Conservation (phyloP, 129 eudicot species). For the Flaveria bidentis region DNA sequence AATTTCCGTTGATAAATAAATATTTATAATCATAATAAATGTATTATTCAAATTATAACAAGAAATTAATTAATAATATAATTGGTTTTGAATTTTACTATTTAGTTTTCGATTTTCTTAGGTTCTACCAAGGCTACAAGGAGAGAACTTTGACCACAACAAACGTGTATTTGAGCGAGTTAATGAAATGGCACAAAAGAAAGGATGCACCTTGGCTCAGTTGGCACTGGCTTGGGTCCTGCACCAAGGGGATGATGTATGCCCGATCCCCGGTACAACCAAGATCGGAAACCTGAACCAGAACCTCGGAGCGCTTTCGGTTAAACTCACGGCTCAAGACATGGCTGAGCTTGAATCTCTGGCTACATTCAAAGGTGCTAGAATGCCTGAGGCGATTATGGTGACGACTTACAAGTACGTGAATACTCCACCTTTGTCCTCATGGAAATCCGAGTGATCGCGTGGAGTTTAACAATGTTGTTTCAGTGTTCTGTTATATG, state of each 20-base stretch:
- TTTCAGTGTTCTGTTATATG: slow-evolving; percentile 4
- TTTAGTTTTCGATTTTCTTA: slow-evolving; percentile 9
- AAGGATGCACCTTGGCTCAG: slow-evolving; percentile 52
- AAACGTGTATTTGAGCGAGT: slow-evolving; percentile 34
- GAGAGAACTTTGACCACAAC: slow-evolving; percentile 54
- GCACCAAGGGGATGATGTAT: slow-evolving; percentile 53
- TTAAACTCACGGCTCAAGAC: slow-evolving; percentile 44
- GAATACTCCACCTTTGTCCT: slow-evolving; percentile 34
- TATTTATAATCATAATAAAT: not conserved
- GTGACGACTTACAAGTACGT: slow-evolving; percentile 19
- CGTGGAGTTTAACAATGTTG: slow-evolving; percentile 22
- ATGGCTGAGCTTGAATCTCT: slow-evolving; percentile 46
- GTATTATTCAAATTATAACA: not conserved
- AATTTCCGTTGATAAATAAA: not conserved
- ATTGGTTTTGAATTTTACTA: not conserved
- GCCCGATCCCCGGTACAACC: slow-evolving; percentile 54
- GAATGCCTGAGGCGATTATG: slow-evolving; percentile 40
- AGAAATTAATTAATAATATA: not conserved
- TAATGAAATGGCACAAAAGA: slow-evolving; percentile 42
- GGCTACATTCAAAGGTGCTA: slow-evolving; percentile 45
- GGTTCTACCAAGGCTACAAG: slow-evolving; percentile 45
- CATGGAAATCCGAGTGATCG: slow-evolving; percentile 24
- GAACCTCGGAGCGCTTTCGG: slow-evolving; percentile 45
- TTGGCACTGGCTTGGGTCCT: slow-evolving; percentile 64
- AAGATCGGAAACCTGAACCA: slow-evolving; percentile 48